Conservation (phyloP, 2,329 filamentous ascomycete genomes). For the Exophiala spinifera region DNA sequence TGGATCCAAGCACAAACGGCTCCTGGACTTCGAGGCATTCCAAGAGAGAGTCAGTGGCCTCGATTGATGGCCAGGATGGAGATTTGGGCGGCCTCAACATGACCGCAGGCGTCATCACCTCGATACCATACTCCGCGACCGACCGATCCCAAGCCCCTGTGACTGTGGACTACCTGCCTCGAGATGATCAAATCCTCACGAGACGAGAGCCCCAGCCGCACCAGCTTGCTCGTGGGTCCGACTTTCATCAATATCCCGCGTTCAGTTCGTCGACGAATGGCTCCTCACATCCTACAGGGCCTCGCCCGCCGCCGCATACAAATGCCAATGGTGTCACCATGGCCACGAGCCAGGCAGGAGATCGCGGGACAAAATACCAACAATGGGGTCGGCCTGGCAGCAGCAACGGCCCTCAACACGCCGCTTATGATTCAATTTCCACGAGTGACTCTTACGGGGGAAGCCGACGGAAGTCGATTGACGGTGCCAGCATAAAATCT, state of each 20-base stretch:
- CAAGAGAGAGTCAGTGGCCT: slow-evolving; percentile 68
- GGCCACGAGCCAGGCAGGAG: slow-evolving; percentile 68
- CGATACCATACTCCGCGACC: slow-evolving; percentile 79
- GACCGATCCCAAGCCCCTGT: slow-evolving; percentile 67
- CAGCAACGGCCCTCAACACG: slow-evolving; percentile 53
- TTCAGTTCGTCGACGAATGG: slow-evolving; percentile 58
- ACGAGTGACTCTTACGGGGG: slow-evolving; percentile 51
- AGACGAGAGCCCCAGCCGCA: slow-evolving; percentile 75
- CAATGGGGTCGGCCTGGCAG: slow-evolving; percentile 68
- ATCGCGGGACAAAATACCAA: slow-evolving; percentile 68
- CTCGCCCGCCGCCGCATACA: slow-evolving; percentile 56
- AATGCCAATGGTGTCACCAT: slow-evolving; percentile 54
- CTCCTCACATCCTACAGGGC: slow-evolving; percentile 58
- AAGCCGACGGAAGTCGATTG: slow-evolving; percentile 55
- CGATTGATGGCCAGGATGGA: slow-evolving; percentile 64
- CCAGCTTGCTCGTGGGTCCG: slow-evolving; percentile 75
- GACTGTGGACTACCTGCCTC: slow-evolving; percentile 69
- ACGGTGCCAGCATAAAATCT: slow-evolving; percentile 65
- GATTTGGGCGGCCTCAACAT: slow-evolving; percentile 63
- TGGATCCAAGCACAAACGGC: slow-evolving; percentile 52
- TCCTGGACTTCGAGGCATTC: slow-evolving; percentile 72
- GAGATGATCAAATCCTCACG: slow-evolving; percentile 59
- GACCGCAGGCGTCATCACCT: slow-evolving; percentile 78
- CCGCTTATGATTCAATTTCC: slow-evolving; percentile 63
- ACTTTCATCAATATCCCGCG: slow-evolving; percentile 87